Evolutionary conservation across 2,329 filamentous ascomycete genomes (phyloP).

Genomic region (Parasarocladium wereldwijsianum): DNA sequence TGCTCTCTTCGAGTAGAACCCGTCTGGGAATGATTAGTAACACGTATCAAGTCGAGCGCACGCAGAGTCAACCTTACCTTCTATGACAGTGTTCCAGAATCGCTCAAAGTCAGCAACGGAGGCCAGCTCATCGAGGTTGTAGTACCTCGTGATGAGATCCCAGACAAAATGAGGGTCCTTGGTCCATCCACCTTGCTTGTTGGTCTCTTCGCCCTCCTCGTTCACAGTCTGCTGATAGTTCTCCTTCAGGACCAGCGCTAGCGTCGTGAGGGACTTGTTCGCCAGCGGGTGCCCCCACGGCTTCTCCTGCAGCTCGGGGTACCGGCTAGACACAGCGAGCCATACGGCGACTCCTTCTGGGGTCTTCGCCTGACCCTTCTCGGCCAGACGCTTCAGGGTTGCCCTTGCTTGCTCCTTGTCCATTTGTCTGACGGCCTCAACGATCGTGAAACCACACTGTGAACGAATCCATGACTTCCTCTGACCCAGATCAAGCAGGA

Average conservation of each 20-base stretch:
- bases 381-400: conserved; percentile 46
- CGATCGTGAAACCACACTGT: conserved; percentile 73
- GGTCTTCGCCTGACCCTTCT: conserved; percentile 57
- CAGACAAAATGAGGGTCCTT: conserved; percentile 78
- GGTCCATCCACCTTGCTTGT: conserved; percentile 60
- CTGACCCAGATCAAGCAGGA: conserved; percentile 58
- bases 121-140: conserved; percentile 21
- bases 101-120: conserved; percentile 44
- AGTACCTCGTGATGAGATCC: conserved; percentile 57
- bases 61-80: conserved; percentile 42
- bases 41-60: neutral
- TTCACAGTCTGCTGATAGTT: conserved; percentile 37
- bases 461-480: conserved; percentile 83
- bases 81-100: conserved; percentile 78
- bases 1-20: conserved; percentile 66
- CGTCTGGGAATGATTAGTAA: conserved; percentile 37
- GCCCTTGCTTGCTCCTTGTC: conserved; percentile 38
- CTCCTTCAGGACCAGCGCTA: conserved; percentile 71
- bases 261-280: conserved; percentile 47
- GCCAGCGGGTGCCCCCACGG: conserved; percentile 70
- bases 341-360: conserved; percentile 84
- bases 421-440: conserved; percentile 54
- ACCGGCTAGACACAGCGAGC: conserved; percentile 53
- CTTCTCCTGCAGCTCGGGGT: conserved; percentile 48
- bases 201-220: conserved; percentile 28